Evolutionary conservation across 1,284 basidiomycete species (phyloP).

Genomic region (Ustilago loliicola): DNA sequence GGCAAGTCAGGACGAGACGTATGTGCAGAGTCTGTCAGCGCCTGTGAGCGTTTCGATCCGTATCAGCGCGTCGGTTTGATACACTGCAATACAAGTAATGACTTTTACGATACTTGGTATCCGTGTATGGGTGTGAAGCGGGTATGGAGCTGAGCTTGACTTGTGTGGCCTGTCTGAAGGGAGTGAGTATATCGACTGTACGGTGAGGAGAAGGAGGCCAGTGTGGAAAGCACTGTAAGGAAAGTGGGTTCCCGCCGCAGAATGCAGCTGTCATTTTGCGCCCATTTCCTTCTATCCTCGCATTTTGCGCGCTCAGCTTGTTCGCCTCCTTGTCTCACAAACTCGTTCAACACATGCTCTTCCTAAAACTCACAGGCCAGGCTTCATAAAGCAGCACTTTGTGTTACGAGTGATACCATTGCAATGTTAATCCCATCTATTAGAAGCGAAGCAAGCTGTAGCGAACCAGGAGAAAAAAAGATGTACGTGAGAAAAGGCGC

Average conservation of each 20-base stretch:
- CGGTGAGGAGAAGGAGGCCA: no score
- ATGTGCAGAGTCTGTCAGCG: conserved; percentile 17
- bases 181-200: no score
- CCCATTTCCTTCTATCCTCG: no score
- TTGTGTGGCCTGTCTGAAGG: background rate
- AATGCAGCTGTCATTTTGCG: background rate
- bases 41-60: conserved; percentile 26
- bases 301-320: background rate
- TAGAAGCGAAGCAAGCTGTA: no score
- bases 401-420: background rate
- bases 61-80: background rate
- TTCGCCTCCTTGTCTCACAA: background rate
- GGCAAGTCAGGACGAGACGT: conserved; percentile 26
- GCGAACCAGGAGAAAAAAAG: no score
- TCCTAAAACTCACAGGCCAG: background rate
- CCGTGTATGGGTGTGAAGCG: background rate
- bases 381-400: no score
- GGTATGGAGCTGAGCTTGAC: background rate
- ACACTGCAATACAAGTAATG: background rate
- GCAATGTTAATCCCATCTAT: background rate
- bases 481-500: background rate
- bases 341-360: background rate
- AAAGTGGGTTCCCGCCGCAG: background rate
- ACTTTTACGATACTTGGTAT: background rate
- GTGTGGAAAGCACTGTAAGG: no score